Evolutionary conservation across 257 asterid genomes (phyloP), one percentile per base, ranked within the genome.

Genomic region (Przewalskia tangutica): DNA sequence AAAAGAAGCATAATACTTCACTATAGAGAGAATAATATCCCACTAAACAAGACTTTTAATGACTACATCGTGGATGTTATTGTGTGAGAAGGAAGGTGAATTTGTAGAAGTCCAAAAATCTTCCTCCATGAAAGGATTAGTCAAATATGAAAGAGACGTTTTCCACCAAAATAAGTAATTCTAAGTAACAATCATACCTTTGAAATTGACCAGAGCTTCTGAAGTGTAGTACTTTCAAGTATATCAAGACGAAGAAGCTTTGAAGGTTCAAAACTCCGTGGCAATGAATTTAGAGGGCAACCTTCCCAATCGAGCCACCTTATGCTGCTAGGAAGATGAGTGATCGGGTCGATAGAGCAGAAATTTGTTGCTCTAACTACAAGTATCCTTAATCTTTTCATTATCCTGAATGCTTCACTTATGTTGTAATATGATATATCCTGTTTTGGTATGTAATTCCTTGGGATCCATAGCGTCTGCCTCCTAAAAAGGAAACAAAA

Each of bases 321-420:
- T 71, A 81, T 36, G 50, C 53, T 46, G 20, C 77, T 81, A 65
- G 83, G 79, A 50, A 53, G 55, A 81, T 81, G 76, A 81, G 75
- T n/a, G 73, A 54, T 54, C 18, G 38, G 78, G 46, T 23, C 66
- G 27, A 4, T 14, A 65, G 64, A 62, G 63, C 56, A 79, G 58
- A 46, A 38, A 23, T 46, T 16, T 46, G 56, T 18, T 18, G 58
- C 40, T 56, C 58, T 54, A 5, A 80, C 73, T 3, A 32, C 38
- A 51, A 81, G 77, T 0, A 66, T 38, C 83, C 66, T 81, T 38
- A 64, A 62, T 55, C 60, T 67, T 13, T 81, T 81, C 65, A 65
- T 64, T 32, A 40, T 27, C 51, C 63, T 53, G 20, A 64, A 63
- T 46, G 11, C 27, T 63, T 65, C 64, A 56, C 8, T 78, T 18